Evolutionary conservation across 164 flowering plant genomes (phyloP).

Genomic region (Chimonanthus praecox): DNA sequence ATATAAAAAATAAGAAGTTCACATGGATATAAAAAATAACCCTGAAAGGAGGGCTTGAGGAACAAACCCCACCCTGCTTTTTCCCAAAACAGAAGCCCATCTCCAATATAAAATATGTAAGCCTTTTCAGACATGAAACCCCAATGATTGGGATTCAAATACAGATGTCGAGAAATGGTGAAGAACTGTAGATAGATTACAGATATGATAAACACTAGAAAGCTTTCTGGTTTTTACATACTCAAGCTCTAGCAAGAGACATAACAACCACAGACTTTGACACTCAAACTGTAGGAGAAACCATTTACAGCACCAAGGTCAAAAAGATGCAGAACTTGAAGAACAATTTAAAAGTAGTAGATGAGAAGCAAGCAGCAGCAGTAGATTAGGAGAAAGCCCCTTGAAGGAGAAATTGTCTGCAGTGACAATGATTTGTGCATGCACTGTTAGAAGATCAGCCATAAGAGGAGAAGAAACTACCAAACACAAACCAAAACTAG

Average conservation of each 20-base stretch:
- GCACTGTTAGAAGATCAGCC: neutral
- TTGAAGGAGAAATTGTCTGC: neutral
- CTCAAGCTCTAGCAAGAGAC: neutral
- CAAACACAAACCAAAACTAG: neutral
- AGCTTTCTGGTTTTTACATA: neutral
- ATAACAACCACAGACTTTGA: neutral
- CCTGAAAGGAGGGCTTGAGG: constrained; percentile 4
- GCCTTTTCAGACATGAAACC: constrained; percentile 3
- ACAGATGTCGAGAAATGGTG: neutral
- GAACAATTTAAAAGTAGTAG: neutral
- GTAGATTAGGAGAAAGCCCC: neutral
- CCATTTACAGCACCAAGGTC: neutral
- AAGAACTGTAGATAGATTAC: neutral
- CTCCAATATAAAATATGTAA: neutral
- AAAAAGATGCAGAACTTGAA: neutral
- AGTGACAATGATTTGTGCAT: neutral
- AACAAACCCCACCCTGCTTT: neutral
- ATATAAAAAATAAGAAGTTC: neutral
- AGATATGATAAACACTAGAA: neutral
- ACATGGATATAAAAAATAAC: neutral
- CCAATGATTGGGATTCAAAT: neutral
- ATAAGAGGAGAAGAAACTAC: neutral
- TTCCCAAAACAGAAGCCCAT: neutral
- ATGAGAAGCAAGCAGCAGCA: neutral
- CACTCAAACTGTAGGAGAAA: neutral